These are phyloP conservation scores for Ceratobasidium sp. DNA, from an alignment of 1,284 basidiomycete genomes.

Conservation along the genomic window DNA sequence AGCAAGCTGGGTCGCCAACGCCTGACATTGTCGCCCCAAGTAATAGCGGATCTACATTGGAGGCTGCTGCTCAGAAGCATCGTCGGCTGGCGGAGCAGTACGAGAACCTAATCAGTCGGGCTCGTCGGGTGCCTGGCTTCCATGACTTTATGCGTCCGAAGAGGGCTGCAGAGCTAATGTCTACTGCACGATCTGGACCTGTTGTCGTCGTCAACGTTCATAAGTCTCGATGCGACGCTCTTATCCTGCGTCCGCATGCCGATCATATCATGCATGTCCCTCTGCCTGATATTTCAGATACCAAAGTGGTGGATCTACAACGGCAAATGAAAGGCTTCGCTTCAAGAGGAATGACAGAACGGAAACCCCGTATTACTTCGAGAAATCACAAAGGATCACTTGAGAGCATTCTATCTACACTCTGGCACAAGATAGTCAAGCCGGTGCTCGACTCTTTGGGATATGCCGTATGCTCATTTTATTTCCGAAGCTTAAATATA, in stretches of 20 bases:
- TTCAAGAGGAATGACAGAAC: neutral
- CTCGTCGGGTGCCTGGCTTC: conserved; percentile 28
- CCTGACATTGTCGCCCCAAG: neutral
- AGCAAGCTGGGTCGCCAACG: neutral
- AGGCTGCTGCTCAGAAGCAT: conserved; percentile 41
- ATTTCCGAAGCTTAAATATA: neutral
- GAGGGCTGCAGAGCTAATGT: neutral
- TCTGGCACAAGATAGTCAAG: conserved; percentile 40
- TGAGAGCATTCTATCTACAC: neutral
- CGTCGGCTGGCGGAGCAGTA: conserved; percentile 43
- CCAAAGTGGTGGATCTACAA: neutral
- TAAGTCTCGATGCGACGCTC: conserved; percentile 37
- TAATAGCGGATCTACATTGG: neutral
- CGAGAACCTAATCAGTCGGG: conserved; percentile 43
- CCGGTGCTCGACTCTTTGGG: conserved; percentile 22
- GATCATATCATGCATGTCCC: neutral
- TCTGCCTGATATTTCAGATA: neutral
- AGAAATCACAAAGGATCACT: neutral
- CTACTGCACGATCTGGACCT: conserved; percentile 29
- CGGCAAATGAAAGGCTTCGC: neutral
- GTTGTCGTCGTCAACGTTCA: conserved; percentile 43
- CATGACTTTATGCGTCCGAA: conserved; percentile 22
- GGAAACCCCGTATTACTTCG: neutral
- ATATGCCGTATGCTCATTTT: neutral
- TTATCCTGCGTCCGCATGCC: conserved; percentile 13